Base-by-base conservation (phyloP, 805 yeast genomes). In the Hyphopichia homilentoma region DNA sequence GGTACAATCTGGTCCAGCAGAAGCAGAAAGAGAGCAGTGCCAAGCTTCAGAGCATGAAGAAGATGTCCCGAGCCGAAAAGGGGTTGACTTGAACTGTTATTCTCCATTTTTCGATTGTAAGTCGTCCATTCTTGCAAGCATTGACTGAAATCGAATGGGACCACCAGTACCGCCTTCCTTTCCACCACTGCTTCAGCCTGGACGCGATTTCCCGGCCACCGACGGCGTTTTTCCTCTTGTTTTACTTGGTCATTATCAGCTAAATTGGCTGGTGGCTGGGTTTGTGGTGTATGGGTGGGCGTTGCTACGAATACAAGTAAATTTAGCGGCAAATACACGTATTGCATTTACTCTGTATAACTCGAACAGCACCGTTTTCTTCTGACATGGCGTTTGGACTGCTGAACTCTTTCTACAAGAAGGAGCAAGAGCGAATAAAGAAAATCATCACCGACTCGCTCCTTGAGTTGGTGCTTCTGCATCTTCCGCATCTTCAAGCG, bases 401-500 rank as follows among this genome's bases (percentile, higher is more conserved):
- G n/a, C n/a, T n/a, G n/a, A n/a, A n/a, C n/a, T 59, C 65, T 6
- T 60, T 51, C 39, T 58, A 43, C 36, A 47, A 51, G 32, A 39
- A 48, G 21, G 57, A 58, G 28, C 50, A 45, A 32, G 40, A 48
- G 14, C 35, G 47, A 28, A 40, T 59, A 11, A 45, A 40, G 24
- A 34, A 39, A 6, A 27, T 44, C 12, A 45, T 59, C n/a, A 48
- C 47, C 32, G 48, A 42, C 15, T 61, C 61, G 2, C 38, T 59
- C 29, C 37, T 60, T 6, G 57, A 55, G 27, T 36, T 45, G 16
- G 61, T 59, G 1, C 36, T 60, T 9, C 47, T 42, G 27, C 38
- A 50, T 18, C 43, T 60, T 16, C 66, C 66, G 6, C 65, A 60
- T 41, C 40, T 59, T 11, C 66, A 60, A 40, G 17, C 44, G 8